Conservation (phyloP, 345 rosid genomes). For the Corymbia maculata region DNA sequence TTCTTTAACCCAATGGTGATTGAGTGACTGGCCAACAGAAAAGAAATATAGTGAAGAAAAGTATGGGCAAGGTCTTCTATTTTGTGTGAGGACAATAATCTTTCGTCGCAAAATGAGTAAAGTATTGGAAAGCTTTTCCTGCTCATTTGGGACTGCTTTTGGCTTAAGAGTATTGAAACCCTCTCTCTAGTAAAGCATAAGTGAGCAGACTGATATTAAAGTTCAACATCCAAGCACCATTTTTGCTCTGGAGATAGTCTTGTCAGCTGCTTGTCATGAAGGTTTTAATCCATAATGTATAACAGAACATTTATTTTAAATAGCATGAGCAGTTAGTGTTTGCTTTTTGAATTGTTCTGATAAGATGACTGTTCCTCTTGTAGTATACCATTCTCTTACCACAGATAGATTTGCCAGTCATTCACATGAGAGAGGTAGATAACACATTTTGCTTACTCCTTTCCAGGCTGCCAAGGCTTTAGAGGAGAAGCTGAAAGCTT, state of each 20-base stretch:
- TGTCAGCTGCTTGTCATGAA: neutral
- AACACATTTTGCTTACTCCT: neutral
- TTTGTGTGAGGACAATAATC: neutral
- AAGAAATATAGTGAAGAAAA: neutral
- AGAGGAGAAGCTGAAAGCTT: conserved; percentile 72
- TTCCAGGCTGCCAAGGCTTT: conserved; percentile 80
- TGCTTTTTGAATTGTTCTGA: neutral
- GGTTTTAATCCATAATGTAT: neutral
- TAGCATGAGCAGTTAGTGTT: neutral
- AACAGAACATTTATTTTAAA: neutral
- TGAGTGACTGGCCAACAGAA: neutral
- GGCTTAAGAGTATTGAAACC: neutral
- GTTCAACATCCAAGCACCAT: neutral
- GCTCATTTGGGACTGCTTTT: neutral
- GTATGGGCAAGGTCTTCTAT: neutral
- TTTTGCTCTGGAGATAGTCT: neutral
- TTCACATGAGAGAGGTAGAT: neutral
- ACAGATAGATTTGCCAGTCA: neutral
- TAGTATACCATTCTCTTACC: neutral
- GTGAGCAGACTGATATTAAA: neutral
- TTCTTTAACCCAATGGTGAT: neutral
- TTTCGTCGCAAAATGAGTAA: neutral
- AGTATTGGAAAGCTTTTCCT: neutral
- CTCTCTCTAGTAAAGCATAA: neutral
- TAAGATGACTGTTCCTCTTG: neutral